Conservation (phyloP, 345 rosid genomes). For the Rhodomyrtus tomentosa region DNA sequence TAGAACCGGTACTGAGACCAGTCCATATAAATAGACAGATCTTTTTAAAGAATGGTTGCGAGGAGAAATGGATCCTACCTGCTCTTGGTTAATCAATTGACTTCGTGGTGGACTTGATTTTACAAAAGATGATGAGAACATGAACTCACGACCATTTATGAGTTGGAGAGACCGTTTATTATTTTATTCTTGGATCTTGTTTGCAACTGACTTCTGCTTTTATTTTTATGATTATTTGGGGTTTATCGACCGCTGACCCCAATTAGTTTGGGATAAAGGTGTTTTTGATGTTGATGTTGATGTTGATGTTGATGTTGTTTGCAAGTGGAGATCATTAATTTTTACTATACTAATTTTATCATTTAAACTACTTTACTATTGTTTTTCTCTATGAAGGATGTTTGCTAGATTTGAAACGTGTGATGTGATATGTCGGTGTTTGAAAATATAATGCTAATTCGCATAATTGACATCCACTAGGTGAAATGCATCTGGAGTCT, state of each 20-base stretch:
- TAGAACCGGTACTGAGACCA: not conserved
- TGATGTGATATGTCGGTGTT: not conserved
- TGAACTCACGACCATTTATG: too few species aligned
- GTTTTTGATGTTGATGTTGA: too few species aligned
- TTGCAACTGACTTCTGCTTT: too few species aligned
- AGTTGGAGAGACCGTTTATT: too few species aligned
- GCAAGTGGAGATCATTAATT: not conserved
- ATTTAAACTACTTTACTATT: not conserved
- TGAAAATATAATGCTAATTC: not conserved
- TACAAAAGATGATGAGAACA: too few species aligned
- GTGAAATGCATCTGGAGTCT: not conserved
- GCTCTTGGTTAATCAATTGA: not conserved
- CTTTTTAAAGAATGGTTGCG: not conserved
- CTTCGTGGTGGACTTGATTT: too few species aligned
- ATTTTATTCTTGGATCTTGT: not conserved
- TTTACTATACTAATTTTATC: not conserved
- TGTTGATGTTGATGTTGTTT: not conserved
- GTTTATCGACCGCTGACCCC: too few species aligned
- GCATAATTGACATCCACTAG: not conserved
- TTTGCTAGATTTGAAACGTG: not conserved
- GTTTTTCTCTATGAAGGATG: not conserved
- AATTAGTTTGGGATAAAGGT: too few species aligned
- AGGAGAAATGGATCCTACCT: not conserved
- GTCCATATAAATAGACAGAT: not conserved
- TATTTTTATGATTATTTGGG: too few species aligned